Base-by-base conservation (phyloP, 352 stramenopile genomes). In the Phytophthora fragariae region DNA sequence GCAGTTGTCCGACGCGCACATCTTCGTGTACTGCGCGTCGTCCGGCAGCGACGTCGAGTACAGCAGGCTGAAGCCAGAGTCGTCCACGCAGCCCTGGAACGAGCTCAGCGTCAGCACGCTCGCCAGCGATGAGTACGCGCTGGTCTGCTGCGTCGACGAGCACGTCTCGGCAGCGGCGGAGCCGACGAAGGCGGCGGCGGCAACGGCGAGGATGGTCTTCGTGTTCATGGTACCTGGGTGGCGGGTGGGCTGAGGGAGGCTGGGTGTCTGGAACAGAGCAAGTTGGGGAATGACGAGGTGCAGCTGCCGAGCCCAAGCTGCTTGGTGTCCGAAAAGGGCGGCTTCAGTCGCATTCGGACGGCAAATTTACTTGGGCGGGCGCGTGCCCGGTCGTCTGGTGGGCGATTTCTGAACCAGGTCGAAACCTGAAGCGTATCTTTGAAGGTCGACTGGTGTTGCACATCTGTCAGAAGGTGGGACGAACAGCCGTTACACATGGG, bases 1-100 rank as follows among this genome's bases (percentile, higher is more conserved):
- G 65, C 77, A 84, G 54, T 68, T 62, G 19, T 27, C 29, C 53
- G 65, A 76, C 17, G 64, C 65, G 65, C 76, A 83, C 76, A 83
- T 83, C 37, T 66, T 41, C 9, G 58, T 58, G 39, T 79, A 72
- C 68, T 81, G 52, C 12, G 46, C 67, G 24, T 81, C 67, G 14
- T 49, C 56, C 5, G 77, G 77, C 37, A 79, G 54, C 49, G 69
- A 68, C 11, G 73, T 79, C n/a, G 76, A 70, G 55, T 70, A 72
- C 49, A 79, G 59, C 56, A 81, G 67, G 41, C 57, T 76, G 64
- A 69, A 83, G 54, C 69, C 70, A 11, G 77, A 76, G 52, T 72
- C 73, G 47, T 50, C 61, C 12, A 35, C 31, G 55, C 24, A 27
- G 24, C 24, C 24, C 24, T 27, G 24, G 24, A 27, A 27, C 24